phyloP scores from a whole-genome alignment of 202 grass and related monocot genomes.

The Elaeis oleifera region DNA sequence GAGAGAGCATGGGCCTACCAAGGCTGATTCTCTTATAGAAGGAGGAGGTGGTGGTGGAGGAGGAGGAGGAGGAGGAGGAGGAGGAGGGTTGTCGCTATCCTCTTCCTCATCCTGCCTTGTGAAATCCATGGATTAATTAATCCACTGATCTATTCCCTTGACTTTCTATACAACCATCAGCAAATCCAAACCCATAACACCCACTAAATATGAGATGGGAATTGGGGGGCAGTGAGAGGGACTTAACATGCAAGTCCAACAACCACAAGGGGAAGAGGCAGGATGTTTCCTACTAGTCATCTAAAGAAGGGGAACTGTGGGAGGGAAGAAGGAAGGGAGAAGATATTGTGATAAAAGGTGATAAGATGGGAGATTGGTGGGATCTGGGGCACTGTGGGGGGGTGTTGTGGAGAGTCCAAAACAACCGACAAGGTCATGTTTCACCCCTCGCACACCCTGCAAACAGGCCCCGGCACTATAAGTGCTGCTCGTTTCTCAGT shows the following conservation, averaged over 20 bases:
- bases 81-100: conserved; percentile 19
- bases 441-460: conserved; percentile 57
- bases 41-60: conserved; percentile 10
- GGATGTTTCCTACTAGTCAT: neutral
- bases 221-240: too few relatives aligned
- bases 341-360: too few relatives aligned
- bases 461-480: conserved; percentile 10
- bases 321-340: neutral
- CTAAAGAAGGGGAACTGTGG: neutral
- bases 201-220: too few relatives aligned
- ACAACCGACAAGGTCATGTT: conserved; percentile 68
- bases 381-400: neutral
- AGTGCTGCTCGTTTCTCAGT: neutral
- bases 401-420: conserved; percentile 43
- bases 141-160: conserved; percentile 6
- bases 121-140: neutral
- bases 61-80: conserved; percentile 21
- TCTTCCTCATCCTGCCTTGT: conserved; percentile 12
- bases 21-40: conserved; percentile 23
- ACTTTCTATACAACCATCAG: conserved; percentile 27
- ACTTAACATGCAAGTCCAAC: too few relatives aligned
- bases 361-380: neutral
- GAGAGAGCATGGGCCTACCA: conserved; percentile 60
- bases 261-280: neutral
- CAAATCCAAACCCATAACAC: neutral